These are phyloP conservation scores for Globisporangium nagaii DNA, from an alignment of 352 stramenopile species.

Conservation along the genomic window DNA sequence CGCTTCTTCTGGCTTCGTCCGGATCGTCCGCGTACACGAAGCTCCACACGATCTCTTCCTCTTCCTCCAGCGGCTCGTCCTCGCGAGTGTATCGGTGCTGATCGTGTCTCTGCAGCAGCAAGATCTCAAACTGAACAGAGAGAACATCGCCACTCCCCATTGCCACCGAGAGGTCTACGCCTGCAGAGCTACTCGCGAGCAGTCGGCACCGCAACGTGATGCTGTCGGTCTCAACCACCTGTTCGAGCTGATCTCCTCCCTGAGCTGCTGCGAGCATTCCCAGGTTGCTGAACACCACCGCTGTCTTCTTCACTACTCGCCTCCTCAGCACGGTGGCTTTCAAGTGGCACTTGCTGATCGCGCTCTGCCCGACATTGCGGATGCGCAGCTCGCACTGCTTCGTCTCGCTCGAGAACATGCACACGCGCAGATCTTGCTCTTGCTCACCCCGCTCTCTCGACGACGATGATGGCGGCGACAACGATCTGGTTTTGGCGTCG, in stretches of 20 bases:
- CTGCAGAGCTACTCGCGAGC: background rate
- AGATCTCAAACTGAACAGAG: constrained; percentile 32
- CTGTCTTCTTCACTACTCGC: constrained; percentile 21
- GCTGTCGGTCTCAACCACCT: constrained; percentile 13
- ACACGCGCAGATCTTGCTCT: constrained; percentile 27
- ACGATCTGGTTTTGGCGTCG: too few species aligned
- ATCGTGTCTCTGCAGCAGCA: constrained; percentile 16
- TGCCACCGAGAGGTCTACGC: constrained; percentile 8
- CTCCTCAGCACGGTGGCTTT: constrained; percentile 27
- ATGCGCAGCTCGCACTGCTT: constrained; percentile 52
- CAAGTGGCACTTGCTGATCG: constrained; percentile 37
- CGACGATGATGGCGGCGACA: background rate
- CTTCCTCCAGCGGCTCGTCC: constrained; percentile 18
- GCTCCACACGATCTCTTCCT: constrained; percentile 55
- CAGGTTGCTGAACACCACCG: constrained; percentile 45
- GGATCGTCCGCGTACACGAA: constrained; percentile 40
- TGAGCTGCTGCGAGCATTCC: too few species aligned
- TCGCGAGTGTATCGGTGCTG: constrained; percentile 2
- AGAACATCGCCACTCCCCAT: constrained; percentile 28
- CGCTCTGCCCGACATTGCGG: constrained; percentile 35
- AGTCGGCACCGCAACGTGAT: constrained; percentile 13
- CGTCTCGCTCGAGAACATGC: constrained; percentile 65
- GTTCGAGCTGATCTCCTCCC: background rate
- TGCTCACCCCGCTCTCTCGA: background rate
- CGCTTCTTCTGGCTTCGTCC: background rate